Evolutionary conservation across 441 rosid species (phyloP).

Genomic region (Arabidopsis lyrata): DNA sequence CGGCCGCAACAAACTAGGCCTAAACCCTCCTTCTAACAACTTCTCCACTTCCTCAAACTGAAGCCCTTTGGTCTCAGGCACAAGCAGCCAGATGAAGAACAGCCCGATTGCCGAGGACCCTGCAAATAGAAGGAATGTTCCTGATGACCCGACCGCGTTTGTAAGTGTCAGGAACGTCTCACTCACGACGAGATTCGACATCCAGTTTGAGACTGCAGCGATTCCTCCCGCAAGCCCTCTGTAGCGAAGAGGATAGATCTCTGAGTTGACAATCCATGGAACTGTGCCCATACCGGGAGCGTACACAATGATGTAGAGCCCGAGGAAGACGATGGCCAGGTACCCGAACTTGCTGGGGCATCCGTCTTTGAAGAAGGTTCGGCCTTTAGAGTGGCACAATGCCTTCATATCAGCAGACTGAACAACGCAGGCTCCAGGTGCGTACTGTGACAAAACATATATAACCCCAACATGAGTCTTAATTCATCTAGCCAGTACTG

Average conservation of each 20-base stretch:
- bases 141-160: background rate
- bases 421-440: conserved; percentile 10
- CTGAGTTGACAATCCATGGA: conserved; percentile 15
- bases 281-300: conserved; percentile 17
- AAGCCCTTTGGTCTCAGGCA: conserved; percentile 12
- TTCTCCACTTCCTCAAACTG: conserved; percentile 10
- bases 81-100: conserved; percentile 4
- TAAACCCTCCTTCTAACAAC: conserved; percentile 4
- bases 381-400: conserved; percentile 13
- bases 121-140: conserved; percentile 18
- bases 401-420: conserved; percentile 6
- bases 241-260: conserved; percentile 17
- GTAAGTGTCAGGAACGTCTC: conserved; percentile 15
- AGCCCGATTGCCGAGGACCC: background rate
- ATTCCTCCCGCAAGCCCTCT: conserved; percentile 5
- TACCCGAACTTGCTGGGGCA: conserved; percentile 4
- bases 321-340: conserved; percentile 13
- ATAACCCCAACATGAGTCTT: background rate
- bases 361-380: conserved; percentile 16
- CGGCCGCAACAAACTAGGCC: background rate
- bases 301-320: conserved; percentile 4
- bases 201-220: conserved; percentile 12
- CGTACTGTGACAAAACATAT: conserved; percentile 1
- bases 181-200: conserved; percentile 12
- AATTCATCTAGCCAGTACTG: background rate